phyloP scores from a whole-genome alignment of 345 rosid species.

The Linum tenue region DNA sequence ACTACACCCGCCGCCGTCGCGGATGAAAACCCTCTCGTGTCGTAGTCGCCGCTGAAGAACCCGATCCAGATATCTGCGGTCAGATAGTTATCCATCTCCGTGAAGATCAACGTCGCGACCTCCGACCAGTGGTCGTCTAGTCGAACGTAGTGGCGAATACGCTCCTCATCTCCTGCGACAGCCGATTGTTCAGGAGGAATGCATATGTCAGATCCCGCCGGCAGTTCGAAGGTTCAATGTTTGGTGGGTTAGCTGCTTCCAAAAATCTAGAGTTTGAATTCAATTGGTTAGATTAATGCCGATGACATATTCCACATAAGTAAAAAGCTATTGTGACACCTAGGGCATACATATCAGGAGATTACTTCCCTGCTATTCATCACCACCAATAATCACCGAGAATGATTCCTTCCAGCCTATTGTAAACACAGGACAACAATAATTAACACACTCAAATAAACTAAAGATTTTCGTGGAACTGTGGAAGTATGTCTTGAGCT shows the following conservation, averaged over 20 bases:
- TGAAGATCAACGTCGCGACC: constrained; percentile 18
- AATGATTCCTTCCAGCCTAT: too few species aligned
- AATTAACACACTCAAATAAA: too few species aligned
- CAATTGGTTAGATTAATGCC: constrained; percentile 15
- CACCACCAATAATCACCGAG: too few species aligned
- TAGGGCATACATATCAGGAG: too few species aligned
- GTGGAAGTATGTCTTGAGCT: constrained; percentile 1
- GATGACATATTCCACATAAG: too few species aligned
- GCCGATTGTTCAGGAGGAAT: constrained; percentile 36
- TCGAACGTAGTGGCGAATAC: constrained; percentile 58
- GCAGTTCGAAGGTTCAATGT: not conserved
- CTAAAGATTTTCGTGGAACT: constrained; percentile 34
- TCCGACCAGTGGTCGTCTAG: constrained; percentile 41
- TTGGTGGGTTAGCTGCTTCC: too few species aligned
- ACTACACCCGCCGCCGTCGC: not conserved
- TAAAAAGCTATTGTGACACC: too few species aligned
- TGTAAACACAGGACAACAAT: too few species aligned
- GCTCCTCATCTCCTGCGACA: constrained; percentile 39
- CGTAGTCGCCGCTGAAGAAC: constrained; percentile 1
- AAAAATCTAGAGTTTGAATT: constrained; percentile 5
- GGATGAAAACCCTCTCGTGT: not conserved
- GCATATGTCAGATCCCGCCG: constrained; percentile 38
- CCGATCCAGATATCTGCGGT: constrained; percentile 1
- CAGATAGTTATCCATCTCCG: not conserved
- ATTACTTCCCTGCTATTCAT: too few species aligned